Base-by-base conservation (phyloP, 495 filamentous ascomycete genomes). In the Aspergillus hancockii region DNA sequence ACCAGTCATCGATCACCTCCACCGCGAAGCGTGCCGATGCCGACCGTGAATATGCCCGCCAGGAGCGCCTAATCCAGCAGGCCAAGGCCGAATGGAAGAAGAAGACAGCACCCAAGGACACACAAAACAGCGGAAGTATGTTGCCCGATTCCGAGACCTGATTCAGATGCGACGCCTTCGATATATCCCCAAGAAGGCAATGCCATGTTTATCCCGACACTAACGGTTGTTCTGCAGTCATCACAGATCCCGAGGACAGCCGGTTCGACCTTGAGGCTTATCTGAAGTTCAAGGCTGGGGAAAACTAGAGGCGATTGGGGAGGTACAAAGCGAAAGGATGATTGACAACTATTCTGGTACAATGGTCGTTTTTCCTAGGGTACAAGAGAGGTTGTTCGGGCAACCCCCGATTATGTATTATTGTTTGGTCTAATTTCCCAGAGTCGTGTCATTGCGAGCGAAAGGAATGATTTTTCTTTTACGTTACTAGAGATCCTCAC, bases 181-280 rank as follows among this genome's bases (percentile, higher is more conserved):
- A 22, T n/a, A 49, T 45, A 52, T 41, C 59, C 57, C n/a, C 36
- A 34, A 43, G 21, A 36, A 50, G 52, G 55, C 58, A 46, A 32
- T 41, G 43, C 34, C 19, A 28, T 45, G 25, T 21, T 30, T 50
- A 22, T 38, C 58, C 47, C 16, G 54, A 64, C 61, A 54, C 74
- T 76, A 61, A 70, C 52, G 23, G 31, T 30, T 57, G 55, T 28
- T 51, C 25, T 64, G 63, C 72, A 96, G 91, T 93, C 59, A 86
- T 93, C 75, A 86, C 88, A 71, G 90, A 98, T 75, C 88, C 89
- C 52, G 83, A 86, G 59, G 87, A 93, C 71, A 83, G 90, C 63
- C 87, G 88, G 63, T 98, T 97, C 80, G 91, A 98, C 72, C 80
- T 97, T 54, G 93, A 97, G 78, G 85, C 87, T 49, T 93, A 85